Evolutionary conservation across 805 yeast genomes (phyloP).

Genomic region (Candida tammaniensis): DNA sequence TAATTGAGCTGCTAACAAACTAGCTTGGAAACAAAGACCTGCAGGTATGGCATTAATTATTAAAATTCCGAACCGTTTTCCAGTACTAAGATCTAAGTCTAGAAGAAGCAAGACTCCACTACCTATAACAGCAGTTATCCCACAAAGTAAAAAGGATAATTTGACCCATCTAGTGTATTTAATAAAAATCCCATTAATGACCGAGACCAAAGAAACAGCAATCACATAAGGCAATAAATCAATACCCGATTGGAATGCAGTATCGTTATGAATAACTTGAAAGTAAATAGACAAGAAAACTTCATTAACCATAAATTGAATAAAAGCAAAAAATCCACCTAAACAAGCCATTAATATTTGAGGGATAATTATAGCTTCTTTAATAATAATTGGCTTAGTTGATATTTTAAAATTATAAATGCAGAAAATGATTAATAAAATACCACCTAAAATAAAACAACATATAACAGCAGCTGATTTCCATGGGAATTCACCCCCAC

Average conservation of each 20-base stretch:
- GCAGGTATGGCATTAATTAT: conserved; percentile 32
- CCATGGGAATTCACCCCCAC: conserved; percentile 55
- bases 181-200: conserved; percentile 30
- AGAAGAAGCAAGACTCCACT: conserved; percentile 31
- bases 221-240: conserved; percentile 34
- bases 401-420: conserved; percentile 43
- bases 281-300: conserved; percentile 37
- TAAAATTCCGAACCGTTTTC: conserved; percentile 30
- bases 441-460: conserved; percentile 47
- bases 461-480: conserved; percentile 49
- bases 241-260: conserved; percentile 37
- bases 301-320: conserved; percentile 37
- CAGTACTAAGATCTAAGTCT: conserved; percentile 18
- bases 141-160: conserved; percentile 28
- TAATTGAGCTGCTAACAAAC: conserved; percentile 34
- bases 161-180: conserved; percentile 27
- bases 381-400: conserved; percentile 45
- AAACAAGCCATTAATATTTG: conserved; percentile 38
- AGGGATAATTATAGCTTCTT: conserved; percentile 34
- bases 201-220: conserved; percentile 31
- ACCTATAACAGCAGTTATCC: conserved; percentile 31
- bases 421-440: conserved; percentile 30
- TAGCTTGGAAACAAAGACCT: conserved; percentile 36
- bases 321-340: conserved; percentile 32
- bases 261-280: conserved; percentile 34